phyloP scores from a whole-genome alignment of 495 filamentous ascomycete species.

The Ascodesmis nigricans region DNA sequence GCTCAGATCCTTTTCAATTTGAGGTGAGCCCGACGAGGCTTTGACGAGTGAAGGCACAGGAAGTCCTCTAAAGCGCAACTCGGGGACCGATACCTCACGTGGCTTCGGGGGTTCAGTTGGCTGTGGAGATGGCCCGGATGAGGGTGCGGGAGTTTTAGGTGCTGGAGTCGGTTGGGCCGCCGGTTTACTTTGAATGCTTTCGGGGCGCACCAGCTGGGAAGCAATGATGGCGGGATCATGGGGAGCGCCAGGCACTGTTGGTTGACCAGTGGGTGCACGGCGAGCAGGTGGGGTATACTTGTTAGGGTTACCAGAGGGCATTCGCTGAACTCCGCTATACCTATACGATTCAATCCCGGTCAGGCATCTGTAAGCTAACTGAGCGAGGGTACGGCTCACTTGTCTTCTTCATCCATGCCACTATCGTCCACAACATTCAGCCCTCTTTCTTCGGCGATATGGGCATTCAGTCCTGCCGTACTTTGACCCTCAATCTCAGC shows the following conservation, averaged over 20 bases:
- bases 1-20: conserved; percentile 12
- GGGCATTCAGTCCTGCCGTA: conserved; percentile 42
- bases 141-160: conserved; percentile 18
- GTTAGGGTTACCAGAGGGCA: conserved; percentile 34
- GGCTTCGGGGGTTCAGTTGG: conserved; percentile 16
- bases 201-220: conserved; percentile 39
- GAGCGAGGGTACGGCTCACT: conserved; percentile 31
- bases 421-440: conserved; percentile 37
- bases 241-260: conserved; percentile 50
- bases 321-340: conserved; percentile 78
- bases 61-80: conserved; percentile 4
- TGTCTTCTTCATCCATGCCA: conserved; percentile 70
- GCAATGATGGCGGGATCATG: conserved; percentile 69
- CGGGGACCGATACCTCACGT: neutral
- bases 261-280: conserved; percentile 48
- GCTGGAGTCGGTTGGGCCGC: conserved; percentile 11
- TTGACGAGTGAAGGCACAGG: conserved; percentile 8
- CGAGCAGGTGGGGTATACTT: conserved; percentile 80
- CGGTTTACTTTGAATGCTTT: conserved; percentile 25
- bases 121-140: conserved; percentile 16
- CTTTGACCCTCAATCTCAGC: conserved; percentile 55
- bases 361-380: neutral
- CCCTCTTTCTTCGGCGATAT: conserved; percentile 78
- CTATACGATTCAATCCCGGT: conserved; percentile 25
- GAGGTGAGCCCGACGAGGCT: conserved; percentile 4